These are phyloP conservation scores for Hypoxylon perforatum DNA, from an alignment of 495 filamentous ascomycete genomes.

Conservation along the genomic window DNA sequence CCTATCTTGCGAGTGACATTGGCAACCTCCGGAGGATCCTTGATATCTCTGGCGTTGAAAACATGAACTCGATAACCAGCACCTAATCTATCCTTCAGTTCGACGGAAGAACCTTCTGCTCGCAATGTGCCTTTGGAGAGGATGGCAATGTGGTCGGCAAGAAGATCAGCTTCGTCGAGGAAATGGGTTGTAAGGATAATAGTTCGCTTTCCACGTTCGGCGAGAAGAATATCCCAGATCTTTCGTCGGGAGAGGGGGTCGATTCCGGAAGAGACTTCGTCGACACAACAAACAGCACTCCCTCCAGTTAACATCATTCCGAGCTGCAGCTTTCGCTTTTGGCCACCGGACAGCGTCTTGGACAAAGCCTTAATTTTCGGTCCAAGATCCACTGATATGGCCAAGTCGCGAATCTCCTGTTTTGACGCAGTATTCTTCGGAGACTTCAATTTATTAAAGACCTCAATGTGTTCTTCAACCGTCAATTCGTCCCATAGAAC, in stretches of 20 bases:
- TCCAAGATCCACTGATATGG: constrained; percentile 74
- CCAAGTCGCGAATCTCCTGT: constrained; percentile 66
- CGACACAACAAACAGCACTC: constrained; percentile 84
- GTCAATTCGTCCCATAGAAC: constrained; percentile 88
- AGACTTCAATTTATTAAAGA: constrained; percentile 83
- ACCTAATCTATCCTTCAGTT: constrained; percentile 74
- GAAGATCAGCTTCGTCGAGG: constrained; percentile 79
- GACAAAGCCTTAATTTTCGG: constrained; percentile 73
- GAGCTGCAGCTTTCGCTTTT: constrained; percentile 90
- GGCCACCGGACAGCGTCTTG: constrained; percentile 82
- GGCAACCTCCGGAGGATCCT: constrained; percentile 62
- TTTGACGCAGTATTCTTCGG: constrained; percentile 61
- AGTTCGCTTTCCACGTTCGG: constrained; percentile 78
- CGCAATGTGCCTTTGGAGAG: constrained; percentile 77
- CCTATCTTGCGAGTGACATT: constrained; percentile 66
- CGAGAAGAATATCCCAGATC: constrained; percentile 89
- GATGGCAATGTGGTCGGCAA: constrained; percentile 82
- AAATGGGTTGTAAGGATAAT: constrained; percentile 90
- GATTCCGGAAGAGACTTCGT: constrained; percentile 85
- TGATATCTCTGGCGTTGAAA: constrained; percentile 58
- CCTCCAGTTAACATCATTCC: constrained; percentile 95
- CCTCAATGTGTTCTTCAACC: constrained; percentile 79
- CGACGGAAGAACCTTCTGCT: constrained; percentile 80
- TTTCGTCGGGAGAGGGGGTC: constrained; percentile 84
- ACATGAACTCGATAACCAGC: constrained; percentile 83